These are phyloP conservation scores for Agrostemma githago DNA, from an alignment of 148 eudicot genomes.

Conservation along the genomic window DNA sequence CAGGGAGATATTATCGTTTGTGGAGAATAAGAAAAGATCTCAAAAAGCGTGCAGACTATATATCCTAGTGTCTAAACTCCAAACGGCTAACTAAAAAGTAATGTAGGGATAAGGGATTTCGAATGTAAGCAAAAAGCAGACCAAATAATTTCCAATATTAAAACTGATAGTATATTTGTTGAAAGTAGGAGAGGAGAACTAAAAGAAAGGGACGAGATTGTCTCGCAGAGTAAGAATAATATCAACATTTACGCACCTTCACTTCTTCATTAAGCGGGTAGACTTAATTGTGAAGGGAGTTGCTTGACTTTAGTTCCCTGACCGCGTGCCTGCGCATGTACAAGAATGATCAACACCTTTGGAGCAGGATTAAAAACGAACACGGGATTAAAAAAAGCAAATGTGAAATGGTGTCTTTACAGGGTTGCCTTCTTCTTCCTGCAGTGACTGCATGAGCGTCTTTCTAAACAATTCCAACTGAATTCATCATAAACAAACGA, in stretches of 20 bases:
- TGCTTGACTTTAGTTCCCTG: constrained; percentile 28
- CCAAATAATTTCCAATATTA: neutral
- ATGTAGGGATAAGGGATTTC: no score
- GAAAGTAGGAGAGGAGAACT: neutral
- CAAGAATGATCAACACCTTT: constrained; percentile 1
- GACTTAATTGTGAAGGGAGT: constrained; percentile 28
- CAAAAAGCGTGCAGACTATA: neutral
- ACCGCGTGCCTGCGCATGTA: constrained; percentile 36
- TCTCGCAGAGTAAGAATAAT: neutral
- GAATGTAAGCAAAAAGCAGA: neutral
- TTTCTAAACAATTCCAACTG: constrained; percentile 88
- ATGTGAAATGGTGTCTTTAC: constrained; percentile 33
- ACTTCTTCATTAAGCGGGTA: constrained; percentile 32
- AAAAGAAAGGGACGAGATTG: neutral
- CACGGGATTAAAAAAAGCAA: neutral
- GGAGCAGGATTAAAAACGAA: constrained; percentile 3
- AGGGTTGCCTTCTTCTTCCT: constrained; percentile 70
- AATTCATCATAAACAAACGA: no score
- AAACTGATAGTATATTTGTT: neutral
- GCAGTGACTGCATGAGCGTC: constrained; percentile 86
- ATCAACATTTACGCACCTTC: constrained; percentile 30
- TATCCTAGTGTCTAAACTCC: no score
- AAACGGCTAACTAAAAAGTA: no score
- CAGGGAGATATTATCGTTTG: no score
- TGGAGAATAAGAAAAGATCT: no score